Evolutionary conservation across 1,284 basidiomycete species (phyloP).

Genomic region (Trametes polyzona): DNA sequence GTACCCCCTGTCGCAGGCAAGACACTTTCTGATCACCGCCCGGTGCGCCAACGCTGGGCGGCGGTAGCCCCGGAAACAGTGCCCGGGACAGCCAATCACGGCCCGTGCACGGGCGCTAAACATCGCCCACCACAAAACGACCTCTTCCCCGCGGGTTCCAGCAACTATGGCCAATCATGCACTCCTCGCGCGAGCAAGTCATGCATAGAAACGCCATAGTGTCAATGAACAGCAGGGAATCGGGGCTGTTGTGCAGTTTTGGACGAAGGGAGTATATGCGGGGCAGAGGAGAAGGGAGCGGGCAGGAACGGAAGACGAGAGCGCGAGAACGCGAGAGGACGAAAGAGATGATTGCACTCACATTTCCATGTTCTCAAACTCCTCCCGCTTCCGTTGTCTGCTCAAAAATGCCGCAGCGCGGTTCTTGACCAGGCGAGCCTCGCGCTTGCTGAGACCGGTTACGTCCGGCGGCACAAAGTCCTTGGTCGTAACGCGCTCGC

Average conservation of each 20-base stretch:
- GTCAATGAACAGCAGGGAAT: not conserved
- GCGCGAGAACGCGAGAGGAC: not conserved
- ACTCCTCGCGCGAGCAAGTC: not conserved
- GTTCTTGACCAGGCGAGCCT: slow-evolving; percentile 91
- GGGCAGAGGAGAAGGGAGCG: not conserved
- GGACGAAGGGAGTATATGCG: not conserved
- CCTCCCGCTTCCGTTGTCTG: slow-evolving; percentile 88
- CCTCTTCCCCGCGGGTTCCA: no score
- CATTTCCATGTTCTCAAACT: slow-evolving; percentile 90
- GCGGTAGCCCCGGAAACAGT: slow-evolving; percentile 1
- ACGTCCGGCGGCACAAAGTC: slow-evolving; percentile 90
- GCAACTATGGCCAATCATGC: not conserved
- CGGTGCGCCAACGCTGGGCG: not conserved
- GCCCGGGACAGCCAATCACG: slow-evolving; percentile 2
- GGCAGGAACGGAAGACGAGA: not conserved
- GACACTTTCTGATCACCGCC: slow-evolving; percentile 7
- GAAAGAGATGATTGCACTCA: slow-evolving; percentile 48
- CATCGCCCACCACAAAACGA: not conserved
- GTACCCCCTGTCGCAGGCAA: not conserved
- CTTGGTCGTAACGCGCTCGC: slow-evolving; percentile 73
- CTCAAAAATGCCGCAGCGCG: slow-evolving; percentile 89
- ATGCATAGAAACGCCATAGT: not conserved
- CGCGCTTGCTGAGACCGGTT: slow-evolving; percentile 84
- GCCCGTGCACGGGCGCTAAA: not conserved
- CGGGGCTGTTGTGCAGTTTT: not conserved